A percentile compares a stretch with the other conserved stretches of the same genome.
Evolutionary conservation across 805 yeast species (phyloP).

Genomic region (Dipodascopsis uninucleata): DNA sequence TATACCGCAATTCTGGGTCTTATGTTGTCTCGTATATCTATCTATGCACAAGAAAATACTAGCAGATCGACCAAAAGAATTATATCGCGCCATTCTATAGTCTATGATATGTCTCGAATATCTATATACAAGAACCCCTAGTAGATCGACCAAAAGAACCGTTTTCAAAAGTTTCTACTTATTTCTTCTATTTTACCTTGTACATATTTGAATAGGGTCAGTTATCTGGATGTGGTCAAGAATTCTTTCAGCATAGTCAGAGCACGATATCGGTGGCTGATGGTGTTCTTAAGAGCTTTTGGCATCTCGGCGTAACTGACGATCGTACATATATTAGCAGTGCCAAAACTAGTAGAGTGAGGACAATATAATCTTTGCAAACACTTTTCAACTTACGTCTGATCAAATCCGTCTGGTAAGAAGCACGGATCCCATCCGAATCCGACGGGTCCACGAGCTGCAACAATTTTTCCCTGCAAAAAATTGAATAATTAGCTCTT

Average conservation of each 20-base stretch:
- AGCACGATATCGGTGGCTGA: slow-evolving; percentile 87
- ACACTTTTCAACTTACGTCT: too few species aligned
- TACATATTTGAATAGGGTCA: neutral
- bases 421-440: slow-evolving; percentile 97
- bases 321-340: slow-evolving; percentile 9
- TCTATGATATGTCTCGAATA: neutral
- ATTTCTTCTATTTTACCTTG: too few species aligned
- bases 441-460: slow-evolving; percentile 67
- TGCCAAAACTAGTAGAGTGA: too few species aligned
- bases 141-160: neutral
- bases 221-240: slow-evolving; percentile 25
- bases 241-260: slow-evolving; percentile 64
- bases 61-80: too few species aligned
- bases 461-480: slow-evolving; percentile 79
- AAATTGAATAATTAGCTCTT: slow-evolving; percentile 42
- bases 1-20: neutral
- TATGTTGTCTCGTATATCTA: slow-evolving; percentile 3
- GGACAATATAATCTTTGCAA: neutral
- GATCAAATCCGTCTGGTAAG: slow-evolving; percentile 68
- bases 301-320: slow-evolving; percentile 78
- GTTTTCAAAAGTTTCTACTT: too few species aligned
- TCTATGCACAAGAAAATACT: neutral
- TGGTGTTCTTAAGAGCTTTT: slow-evolving; percentile 66
- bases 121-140: neutral
- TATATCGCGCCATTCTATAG: neutral